These are phyloP conservation scores for Cordyceps farinosa DNA, from an alignment of 2,329 filamentous ascomycete species.

Conservation along the genomic window DNA sequence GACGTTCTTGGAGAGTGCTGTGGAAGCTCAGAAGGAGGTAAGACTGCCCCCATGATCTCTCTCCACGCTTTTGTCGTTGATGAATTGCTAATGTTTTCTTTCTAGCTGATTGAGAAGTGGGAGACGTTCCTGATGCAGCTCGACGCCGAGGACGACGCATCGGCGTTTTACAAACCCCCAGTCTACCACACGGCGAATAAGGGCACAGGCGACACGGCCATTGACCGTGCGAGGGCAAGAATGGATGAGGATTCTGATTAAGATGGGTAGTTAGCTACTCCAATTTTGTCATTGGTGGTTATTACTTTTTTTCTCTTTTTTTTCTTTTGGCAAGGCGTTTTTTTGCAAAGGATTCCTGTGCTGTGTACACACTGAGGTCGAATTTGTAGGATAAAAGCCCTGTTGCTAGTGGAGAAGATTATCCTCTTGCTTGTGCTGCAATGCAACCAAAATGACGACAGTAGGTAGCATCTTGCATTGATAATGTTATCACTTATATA, in stretches of 20 bases:
- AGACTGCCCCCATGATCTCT: conserved; percentile 28
- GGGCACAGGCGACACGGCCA: conserved; percentile 53
- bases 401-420: neutral
- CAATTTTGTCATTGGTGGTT: neutral
- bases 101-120: conserved; percentile 78
- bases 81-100: conserved; percentile 25
- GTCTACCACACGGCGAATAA: conserved; percentile 51
- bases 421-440: neutral
- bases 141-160: conserved; percentile 85
- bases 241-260: conserved; percentile 61
- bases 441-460: neutral
- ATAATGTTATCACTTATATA: too few relatives aligned
- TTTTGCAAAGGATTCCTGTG: conserved; percentile 5
- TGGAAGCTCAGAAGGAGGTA: conserved; percentile 98
- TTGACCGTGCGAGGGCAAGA: conserved; percentile 55
- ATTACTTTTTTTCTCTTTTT: neutral
- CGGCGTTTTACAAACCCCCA: conserved; percentile 61
- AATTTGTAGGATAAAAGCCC: neutral
- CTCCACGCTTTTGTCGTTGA: neutral
- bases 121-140: conserved; percentile 97
- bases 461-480: neutral
- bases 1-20: conserved; percentile 93
- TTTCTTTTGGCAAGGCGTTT: conserved; percentile 13
- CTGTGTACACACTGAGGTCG: neutral
- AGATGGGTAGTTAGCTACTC: neutral